These are phyloP conservation scores for Candida fluviatilis DNA, from an alignment of 805 yeast species.

Conservation along the genomic window DNA sequence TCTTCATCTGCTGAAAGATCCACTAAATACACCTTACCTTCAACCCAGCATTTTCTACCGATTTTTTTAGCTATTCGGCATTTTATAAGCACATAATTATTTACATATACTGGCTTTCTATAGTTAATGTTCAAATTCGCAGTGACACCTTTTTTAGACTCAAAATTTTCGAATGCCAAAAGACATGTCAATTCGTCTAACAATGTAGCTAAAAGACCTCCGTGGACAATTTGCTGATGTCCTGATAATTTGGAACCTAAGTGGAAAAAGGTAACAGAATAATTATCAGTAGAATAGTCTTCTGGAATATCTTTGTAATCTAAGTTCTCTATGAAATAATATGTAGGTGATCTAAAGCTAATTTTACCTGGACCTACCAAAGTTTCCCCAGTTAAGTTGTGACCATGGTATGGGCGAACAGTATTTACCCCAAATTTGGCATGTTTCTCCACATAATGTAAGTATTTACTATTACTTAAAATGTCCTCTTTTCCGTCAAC, in stretches of 20 bases:
- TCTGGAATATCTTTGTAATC: slow-evolving; percentile 15
- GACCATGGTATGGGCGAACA: slow-evolving; percentile 26
- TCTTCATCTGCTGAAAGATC: slow-evolving; percentile 14
- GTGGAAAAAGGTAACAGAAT: slow-evolving; percentile 35
- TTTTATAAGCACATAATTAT: slow-evolving; percentile 29
- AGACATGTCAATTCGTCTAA: slow-evolving; percentile 41
- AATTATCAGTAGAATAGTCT: slow-evolving; percentile 19
- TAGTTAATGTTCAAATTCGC: slow-evolving; percentile 41
- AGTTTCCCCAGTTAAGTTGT: slow-evolving; percentile 34
- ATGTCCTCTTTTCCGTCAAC: not conserved
- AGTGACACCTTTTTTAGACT: slow-evolving; percentile 38
- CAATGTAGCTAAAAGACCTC: slow-evolving; percentile 40
- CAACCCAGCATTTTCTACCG: slow-evolving; percentile 39
- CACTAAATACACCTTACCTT: slow-evolving; percentile 28
- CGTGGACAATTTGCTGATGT: slow-evolving; percentile 39
- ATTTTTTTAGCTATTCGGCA: slow-evolving; percentile 26
- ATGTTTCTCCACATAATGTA: slow-evolving; percentile 2
- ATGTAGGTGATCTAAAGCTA: slow-evolving; percentile 26
- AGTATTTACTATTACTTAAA: slow-evolving; percentile 6
- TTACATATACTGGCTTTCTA: slow-evolving; percentile 30
- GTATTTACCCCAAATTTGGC: slow-evolving; percentile 1
- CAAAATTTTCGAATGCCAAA: slow-evolving; percentile 37
- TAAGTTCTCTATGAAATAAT: slow-evolving; percentile 32
- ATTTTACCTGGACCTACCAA: slow-evolving; percentile 32
- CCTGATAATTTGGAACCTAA: slow-evolving; percentile 37